phyloP scores from a whole-genome alignment of 768 basidiomycete genomes.

The Tubosaeta sp. region DNA sequence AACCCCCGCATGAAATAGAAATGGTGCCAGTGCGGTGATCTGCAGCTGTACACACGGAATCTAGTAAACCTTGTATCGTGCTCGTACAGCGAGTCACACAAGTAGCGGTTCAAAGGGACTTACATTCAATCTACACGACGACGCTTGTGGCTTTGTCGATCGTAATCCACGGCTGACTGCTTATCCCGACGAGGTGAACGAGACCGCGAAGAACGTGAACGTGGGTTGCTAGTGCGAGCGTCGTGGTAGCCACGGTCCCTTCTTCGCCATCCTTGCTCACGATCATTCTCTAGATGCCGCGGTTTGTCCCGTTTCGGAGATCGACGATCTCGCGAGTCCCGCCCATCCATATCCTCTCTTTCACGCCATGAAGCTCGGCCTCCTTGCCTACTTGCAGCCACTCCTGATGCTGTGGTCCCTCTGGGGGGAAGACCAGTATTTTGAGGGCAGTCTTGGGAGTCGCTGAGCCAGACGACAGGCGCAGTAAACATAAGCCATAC shows the following conservation, averaged over 20 bases:
- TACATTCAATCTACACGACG: conserved; percentile 49
- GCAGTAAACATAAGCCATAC: conserved; percentile 33
- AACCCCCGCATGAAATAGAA: background rate
- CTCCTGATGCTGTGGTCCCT: conserved; percentile 21
- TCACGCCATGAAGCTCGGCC: conserved; percentile 36
- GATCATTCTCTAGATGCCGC: conserved; percentile 21
- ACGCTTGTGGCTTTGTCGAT: conserved; percentile 43
- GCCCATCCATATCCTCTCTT: conserved; percentile 16
- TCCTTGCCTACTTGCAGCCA: conserved; percentile 32
- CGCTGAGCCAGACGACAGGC: conserved; percentile 5
- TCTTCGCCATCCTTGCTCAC: conserved; percentile 15
- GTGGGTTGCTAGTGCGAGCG: conserved; percentile 17
- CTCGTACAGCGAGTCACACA: conserved; percentile 1
- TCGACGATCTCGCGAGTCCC: conserved; percentile 20
- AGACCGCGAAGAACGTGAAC: conserved; percentile 32
- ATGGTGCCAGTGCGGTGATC: conserved; percentile 9
- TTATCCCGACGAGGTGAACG: conserved; percentile 29
- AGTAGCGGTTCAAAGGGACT: conserved; percentile 9
- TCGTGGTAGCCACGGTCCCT: conserved; percentile 16
- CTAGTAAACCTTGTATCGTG: background rate
- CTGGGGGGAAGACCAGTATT: conserved; percentile 38
- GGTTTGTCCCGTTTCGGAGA: conserved; percentile 22
- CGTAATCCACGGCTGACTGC: conserved; percentile 25
- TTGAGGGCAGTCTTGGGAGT: conserved; percentile 46
- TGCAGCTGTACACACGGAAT: background rate